phyloP scores from a whole-genome alignment of 352 stramenopile species.

The Pythium periplocum region DNA sequence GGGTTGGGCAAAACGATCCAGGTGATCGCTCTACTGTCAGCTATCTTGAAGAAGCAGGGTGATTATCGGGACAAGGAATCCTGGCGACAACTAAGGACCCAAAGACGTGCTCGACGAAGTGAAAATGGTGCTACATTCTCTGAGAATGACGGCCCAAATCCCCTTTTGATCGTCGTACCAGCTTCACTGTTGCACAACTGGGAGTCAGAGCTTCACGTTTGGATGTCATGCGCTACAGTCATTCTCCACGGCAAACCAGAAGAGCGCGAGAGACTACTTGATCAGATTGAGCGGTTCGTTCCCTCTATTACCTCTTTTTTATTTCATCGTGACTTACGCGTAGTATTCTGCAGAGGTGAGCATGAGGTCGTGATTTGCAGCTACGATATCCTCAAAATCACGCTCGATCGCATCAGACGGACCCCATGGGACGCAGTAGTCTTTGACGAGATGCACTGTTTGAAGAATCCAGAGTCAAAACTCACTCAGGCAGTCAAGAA shows the following conservation, averaged over 20 bases:
- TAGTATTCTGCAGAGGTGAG: slow-evolving; percentile 66
- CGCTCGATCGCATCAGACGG: slow-evolving; percentile 72
- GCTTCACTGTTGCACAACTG: slow-evolving; percentile 98
- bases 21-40: slow-evolving; percentile 88
- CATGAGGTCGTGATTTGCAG: slow-evolving; percentile 81
- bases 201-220: slow-evolving; percentile 98
- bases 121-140: no score
- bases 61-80: slow-evolving; percentile 93
- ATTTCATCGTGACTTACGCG: slow-evolving; percentile 95
- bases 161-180: slow-evolving; percentile 97
- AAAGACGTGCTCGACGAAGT: no score
- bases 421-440: slow-evolving; percentile 91
- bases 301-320: slow-evolving; percentile 75
- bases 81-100: slow-evolving; percentile 45
- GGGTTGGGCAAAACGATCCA: slow-evolving; percentile 94
- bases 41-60: slow-evolving; percentile 88
- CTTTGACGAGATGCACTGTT: slow-evolving; percentile 98
- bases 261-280: slow-evolving; percentile 50
- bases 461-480: slow-evolving; percentile 97
- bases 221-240: slow-evolving; percentile 67
- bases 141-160: slow-evolving; percentile 17
- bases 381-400: slow-evolving; percentile 90
- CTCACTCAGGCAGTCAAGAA: slow-evolving; percentile 77
- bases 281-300: slow-evolving; percentile 81
- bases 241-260: slow-evolving; percentile 56